Percentiles rank a stretch among this genome's conserved stretches.
phyloP scores from a whole-genome alignment of 768 basidiomycete genomes.

The Suillus brevipes region DNA sequence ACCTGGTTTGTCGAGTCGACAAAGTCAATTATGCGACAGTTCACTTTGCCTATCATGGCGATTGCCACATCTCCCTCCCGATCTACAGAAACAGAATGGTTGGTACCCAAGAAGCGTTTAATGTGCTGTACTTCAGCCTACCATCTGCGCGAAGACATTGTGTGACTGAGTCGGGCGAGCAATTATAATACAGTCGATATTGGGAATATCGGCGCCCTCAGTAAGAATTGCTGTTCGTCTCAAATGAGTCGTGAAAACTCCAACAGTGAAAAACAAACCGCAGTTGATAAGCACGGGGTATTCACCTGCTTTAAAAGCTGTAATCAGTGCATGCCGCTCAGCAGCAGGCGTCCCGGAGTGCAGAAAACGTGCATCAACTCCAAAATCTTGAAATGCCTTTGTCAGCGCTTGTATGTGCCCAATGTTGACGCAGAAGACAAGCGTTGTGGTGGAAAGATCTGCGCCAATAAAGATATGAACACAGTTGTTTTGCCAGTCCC shows the following conservation, averaged over 20 bases:
- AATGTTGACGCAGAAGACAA: conserved; percentile 90
- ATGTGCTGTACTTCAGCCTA: conserved; percentile 31
- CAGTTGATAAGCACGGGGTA: conserved; percentile 93
- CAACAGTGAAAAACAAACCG: conserved; percentile 42
- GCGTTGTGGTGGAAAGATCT: conserved; percentile 65
- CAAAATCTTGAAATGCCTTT: conserved; percentile 64
- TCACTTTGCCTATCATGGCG: conserved; percentile 76
- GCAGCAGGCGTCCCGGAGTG: conserved; percentile 63
- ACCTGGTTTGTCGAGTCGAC: conserved; percentile 75
- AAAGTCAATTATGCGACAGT: conserved; percentile 91
- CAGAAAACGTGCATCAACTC: conserved; percentile 84
- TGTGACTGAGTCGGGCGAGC: conserved; percentile 87
- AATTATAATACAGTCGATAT: conserved; percentile 87
- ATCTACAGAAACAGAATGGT: conserved; percentile 54
- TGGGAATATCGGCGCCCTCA: conserved; percentile 93
- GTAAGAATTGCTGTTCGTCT: conserved; percentile 68
- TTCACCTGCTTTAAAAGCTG: conserved; percentile 64
- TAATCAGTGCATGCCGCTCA: conserved; percentile 65
- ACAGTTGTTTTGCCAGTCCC: conserved; percentile 91
- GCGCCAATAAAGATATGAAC: conserved; percentile 79
- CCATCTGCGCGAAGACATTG: conserved; percentile 94
- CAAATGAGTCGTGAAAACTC: background rate
- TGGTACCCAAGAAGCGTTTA: background rate
- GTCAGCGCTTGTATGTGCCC: conserved; percentile 79
- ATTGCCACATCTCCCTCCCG: conserved; percentile 88